Conservation (phyloP, 192 early-diverging fungal species). For the Coemansia sp. region DNA sequence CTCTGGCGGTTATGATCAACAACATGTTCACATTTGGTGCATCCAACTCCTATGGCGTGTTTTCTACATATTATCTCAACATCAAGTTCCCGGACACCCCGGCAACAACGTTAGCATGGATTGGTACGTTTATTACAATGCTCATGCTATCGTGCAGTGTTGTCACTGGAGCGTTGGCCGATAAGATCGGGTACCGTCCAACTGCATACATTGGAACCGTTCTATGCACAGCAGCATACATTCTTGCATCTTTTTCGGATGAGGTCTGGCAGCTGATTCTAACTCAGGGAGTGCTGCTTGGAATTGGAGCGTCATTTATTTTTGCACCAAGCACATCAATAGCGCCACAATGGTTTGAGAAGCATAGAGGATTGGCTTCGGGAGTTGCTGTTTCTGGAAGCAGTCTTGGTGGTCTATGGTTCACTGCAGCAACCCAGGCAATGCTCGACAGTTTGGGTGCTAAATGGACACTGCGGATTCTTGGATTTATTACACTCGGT, state of each 20-base stretch:
- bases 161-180: conserved; percentile 34
- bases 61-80: conserved; percentile 47
- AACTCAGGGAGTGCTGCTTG: conserved; percentile 75
- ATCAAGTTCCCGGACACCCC: conserved; percentile 17
- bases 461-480: conserved; percentile 68
- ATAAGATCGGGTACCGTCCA: conserved; percentile 27
- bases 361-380: conserved; percentile 65
- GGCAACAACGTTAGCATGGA: conserved; percentile 40
- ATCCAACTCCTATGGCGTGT: conserved; percentile 47
- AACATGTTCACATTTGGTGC: conserved; percentile 43
- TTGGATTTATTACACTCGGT: conserved; percentile 55
- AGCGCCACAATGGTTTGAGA: conserved; percentile 71
- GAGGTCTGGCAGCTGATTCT: conserved; percentile 72
- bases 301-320: conserved; percentile 66
- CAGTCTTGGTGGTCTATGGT: conserved; percentile 71
- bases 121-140: conserved; percentile 34
- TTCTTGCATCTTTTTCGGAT: conserved; percentile 42
- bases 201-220: conserved; percentile 33
- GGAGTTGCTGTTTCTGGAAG: conserved; percentile 75
- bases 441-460: conserved; percentile 62
- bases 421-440: conserved; percentile 60
- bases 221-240: conserved; percentile 26
- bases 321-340: conserved; percentile 68
- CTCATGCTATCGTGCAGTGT: conserved; percentile 32
- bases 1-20: conserved; percentile 20